These are phyloP conservation scores for Mycena rebaudengoi DNA, from an alignment of 768 basidiomycete genomes.

Conservation along the genomic window DNA sequence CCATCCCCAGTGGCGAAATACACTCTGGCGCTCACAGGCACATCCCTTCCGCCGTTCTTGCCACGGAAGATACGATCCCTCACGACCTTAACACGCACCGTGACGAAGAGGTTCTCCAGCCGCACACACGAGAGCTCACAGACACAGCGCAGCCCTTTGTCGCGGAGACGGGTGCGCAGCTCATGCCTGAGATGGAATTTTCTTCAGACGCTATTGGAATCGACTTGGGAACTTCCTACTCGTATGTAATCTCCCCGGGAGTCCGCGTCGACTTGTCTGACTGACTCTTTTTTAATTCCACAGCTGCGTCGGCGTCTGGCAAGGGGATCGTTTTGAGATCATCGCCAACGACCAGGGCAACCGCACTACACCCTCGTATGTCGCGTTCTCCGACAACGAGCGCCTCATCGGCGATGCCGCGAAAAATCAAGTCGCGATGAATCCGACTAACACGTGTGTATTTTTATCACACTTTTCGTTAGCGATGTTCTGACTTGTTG, in stretches of 20 bases:
- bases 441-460: slow-evolving; percentile 71
- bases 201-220: slow-evolving; percentile 58
- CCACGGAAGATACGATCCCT: slow-evolving; percentile 5
- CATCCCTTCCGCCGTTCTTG: slow-evolving; percentile 3
- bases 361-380: slow-evolving; percentile 91
- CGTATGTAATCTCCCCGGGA: slow-evolving; percentile 51
- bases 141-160: background rate
- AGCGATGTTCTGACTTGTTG: background rate
- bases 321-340: slow-evolving; percentile 71
- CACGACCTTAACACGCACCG: background rate
- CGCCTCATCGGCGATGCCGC: slow-evolving; percentile 81
- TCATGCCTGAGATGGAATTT: slow-evolving; percentile 13
- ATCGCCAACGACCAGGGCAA: slow-evolving; percentile 92
- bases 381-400: slow-evolving; percentile 91
- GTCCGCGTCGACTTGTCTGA: slow-evolving; percentile 73
- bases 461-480: background rate
- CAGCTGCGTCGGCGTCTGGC: slow-evolving; percentile 49
- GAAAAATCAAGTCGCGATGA: slow-evolving; percentile 81
- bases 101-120: slow-evolving; percentile 7
- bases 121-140: background rate
- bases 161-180: background rate
- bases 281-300: slow-evolving; percentile 40
- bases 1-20: slow-evolving; percentile 5
- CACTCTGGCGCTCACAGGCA: background rate
- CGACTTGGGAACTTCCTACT: slow-evolving; percentile 75